A percentile compares a stretch with the other conserved stretches of the same genome.
Evolutionary conservation across 1,139 yeast species (phyloP).

Genomic region (Yamadazyma jaroonii): DNA sequence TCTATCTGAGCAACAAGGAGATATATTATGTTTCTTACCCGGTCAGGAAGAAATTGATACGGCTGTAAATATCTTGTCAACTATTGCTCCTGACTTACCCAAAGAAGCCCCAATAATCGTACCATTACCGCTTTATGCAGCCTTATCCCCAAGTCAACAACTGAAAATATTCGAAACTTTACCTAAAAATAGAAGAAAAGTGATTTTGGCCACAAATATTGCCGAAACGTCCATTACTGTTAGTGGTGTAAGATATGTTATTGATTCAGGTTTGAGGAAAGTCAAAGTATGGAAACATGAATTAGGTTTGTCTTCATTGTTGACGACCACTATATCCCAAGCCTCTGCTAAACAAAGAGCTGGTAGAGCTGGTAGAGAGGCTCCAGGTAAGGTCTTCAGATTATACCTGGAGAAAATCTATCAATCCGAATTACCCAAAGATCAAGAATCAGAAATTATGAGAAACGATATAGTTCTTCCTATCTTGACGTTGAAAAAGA

Average conservation of each 20-base stretch:
- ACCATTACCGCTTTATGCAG: conserved; percentile 88
- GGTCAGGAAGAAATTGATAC: conserved; percentile 98
- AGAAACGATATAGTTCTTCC: conserved; percentile 86
- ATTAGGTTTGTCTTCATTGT: conserved; percentile 82
- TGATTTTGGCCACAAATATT: conserved; percentile 87
- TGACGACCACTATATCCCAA: conserved; percentile 89
- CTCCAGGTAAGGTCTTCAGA: conserved; percentile 82
- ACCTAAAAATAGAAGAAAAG: conserved; percentile 64
- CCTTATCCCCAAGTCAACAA: conserved; percentile 83
- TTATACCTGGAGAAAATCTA: conserved; percentile 76
- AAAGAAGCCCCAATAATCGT: conserved; percentile 72
- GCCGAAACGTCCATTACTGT: conserved; percentile 98
- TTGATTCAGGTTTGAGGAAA: conserved; percentile 89
- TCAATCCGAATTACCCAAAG: conserved; percentile 52
- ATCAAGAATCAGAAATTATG: conserved; percentile 90
- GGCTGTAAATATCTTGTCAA: conserved; percentile 60
- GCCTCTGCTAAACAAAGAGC: conserved; percentile 95
- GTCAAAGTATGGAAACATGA: conserved; percentile 94
- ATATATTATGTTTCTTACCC: conserved; percentile 82
- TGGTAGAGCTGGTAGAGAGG: conserved; percentile 99
- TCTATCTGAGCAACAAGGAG: conserved; percentile 79
- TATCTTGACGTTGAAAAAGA: conserved; percentile 73
- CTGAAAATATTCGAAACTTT: conserved; percentile 68
- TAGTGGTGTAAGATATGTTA: conserved; percentile 90
- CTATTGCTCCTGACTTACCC: conserved; percentile 64